Conservation (phyloP, 768 basidiomycete species). For the Leccinellum albellum region DNA sequence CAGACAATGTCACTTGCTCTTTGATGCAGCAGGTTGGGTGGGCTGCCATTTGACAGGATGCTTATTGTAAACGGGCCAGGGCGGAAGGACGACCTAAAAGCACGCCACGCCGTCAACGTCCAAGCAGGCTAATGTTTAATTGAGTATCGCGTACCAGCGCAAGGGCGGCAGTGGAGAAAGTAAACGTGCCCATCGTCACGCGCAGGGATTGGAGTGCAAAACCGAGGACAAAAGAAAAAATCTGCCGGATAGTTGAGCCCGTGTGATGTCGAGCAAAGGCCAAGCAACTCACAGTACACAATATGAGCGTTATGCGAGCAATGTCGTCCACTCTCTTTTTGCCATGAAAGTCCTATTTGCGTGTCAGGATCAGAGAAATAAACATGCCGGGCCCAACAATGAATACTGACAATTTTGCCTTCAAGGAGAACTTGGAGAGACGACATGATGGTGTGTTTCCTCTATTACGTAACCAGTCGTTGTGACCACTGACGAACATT, state of each 20-base stretch:
- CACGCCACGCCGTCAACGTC: background rate
- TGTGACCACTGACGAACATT: too few species aligned
- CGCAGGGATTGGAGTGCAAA: constrained; percentile 27
- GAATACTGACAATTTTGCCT: constrained; percentile 28
- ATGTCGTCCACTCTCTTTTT: constrained; percentile 27
- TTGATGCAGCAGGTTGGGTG: constrained; percentile 18
- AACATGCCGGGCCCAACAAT: background rate
- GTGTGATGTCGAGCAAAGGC: background rate
- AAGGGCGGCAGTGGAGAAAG: constrained; percentile 16
- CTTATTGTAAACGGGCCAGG: constrained; percentile 52
- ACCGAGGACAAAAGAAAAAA: constrained; percentile 29
- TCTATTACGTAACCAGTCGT: constrained; percentile 19
- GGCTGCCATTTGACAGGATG: constrained; percentile 23
- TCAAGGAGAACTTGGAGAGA: constrained; percentile 26
- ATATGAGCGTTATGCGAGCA: constrained; percentile 20
- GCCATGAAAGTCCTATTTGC: constrained; percentile 30
- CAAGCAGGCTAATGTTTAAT: too few species aligned
- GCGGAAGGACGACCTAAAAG: constrained; percentile 55
- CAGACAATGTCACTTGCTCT: constrained; percentile 17
- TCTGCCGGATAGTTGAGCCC: constrained; percentile 9
- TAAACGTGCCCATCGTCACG: constrained; percentile 24
- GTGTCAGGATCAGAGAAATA: constrained; percentile 12
- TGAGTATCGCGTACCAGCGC: constrained; percentile 16
- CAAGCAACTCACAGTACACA: constrained; percentile 20
- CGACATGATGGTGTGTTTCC: too few species aligned